phyloP scores from a whole-genome alignment of 441 rosid genomes.

The Populus hybrid region DNA sequence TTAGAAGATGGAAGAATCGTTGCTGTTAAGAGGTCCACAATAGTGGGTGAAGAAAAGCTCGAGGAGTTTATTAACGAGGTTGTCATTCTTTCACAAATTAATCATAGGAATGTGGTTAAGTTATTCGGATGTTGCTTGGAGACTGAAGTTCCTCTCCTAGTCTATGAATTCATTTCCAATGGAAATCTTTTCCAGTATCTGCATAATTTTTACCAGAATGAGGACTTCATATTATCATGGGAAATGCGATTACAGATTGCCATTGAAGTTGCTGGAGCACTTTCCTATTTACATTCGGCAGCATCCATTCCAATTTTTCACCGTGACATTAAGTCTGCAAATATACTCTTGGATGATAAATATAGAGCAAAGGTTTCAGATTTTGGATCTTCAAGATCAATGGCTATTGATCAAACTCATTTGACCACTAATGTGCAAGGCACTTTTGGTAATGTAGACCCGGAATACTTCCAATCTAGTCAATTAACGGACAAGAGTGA shows the following conservation, averaged over 20 bases:
- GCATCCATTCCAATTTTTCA: constrained; percentile 2
- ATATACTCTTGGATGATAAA: neutral
- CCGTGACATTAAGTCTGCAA: neutral
- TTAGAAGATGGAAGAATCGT: constrained; percentile 7
- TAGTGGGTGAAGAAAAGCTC: neutral
- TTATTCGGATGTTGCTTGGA: constrained; percentile 5
- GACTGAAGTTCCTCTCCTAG: constrained; percentile 4
- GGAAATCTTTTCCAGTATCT: constrained; percentile 6
- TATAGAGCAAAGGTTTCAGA: constrained; percentile 4
- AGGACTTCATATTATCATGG: neutral
- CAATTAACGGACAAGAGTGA: constrained; percentile 12
- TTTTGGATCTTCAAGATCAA: constrained; percentile 4
- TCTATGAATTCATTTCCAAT: constrained; percentile 13
- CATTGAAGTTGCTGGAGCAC: constrained; percentile 1
- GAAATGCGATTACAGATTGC: neutral
- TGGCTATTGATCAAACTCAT: constrained; percentile 4
- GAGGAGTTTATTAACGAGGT: neutral
- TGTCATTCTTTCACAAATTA: neutral
- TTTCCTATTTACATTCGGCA: constrained; percentile 1
- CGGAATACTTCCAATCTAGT: constrained; percentile 7
- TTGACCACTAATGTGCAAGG: constrained; percentile 9
- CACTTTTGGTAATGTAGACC: constrained; percentile 13
- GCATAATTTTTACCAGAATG: neutral
- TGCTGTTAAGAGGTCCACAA: neutral
- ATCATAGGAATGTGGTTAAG: constrained; percentile 2